phyloP scores from a whole-genome alignment of 108 stramenopile genomes.

The Mediolabrus comicus region DNA sequence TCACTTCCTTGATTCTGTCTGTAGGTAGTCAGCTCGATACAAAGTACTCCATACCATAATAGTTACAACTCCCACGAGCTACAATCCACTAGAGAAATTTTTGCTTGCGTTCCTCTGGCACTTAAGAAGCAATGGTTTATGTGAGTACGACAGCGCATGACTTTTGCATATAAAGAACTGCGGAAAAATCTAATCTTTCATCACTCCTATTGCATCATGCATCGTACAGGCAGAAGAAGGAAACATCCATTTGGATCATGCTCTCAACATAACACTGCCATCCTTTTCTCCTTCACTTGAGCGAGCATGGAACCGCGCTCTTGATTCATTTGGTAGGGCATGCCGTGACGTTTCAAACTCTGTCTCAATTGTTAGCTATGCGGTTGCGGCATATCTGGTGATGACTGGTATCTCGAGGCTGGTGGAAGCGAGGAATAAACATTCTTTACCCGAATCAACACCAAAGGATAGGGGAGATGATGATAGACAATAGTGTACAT shows the following conservation, averaged over 20 bases:
- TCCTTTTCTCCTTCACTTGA: conserved; percentile 7
- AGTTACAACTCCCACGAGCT: too few species aligned
- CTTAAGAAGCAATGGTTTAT: too few species aligned
- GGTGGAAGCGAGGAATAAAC: conserved; percentile 7
- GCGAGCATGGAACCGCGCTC: neutral
- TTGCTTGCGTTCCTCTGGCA: too few species aligned
- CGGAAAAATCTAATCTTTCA: neutral
- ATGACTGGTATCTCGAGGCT: conserved; percentile 12
- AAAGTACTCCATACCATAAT: too few species aligned
- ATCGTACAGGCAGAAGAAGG: conserved; percentile 10
- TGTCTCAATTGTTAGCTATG: conserved; percentile 6
- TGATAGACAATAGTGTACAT: neutral
- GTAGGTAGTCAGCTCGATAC: too few species aligned
- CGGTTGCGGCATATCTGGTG: conserved; percentile 13
- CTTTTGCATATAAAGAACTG: too few species aligned
- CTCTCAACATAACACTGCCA: conserved; percentile 1
- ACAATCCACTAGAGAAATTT: too few species aligned
- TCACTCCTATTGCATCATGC: too few species aligned
- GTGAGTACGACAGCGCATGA: too few species aligned
- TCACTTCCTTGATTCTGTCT: too few species aligned
- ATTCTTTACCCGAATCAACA: neutral
- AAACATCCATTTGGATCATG: conserved; percentile 11
- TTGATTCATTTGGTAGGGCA: conserved; percentile 11
- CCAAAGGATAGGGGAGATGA: neutral
- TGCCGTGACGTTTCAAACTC: conserved; percentile 9